Base-by-base conservation (phyloP, 768 basidiomycete species). In the Phylloporus rhodoxanthus region DNA sequence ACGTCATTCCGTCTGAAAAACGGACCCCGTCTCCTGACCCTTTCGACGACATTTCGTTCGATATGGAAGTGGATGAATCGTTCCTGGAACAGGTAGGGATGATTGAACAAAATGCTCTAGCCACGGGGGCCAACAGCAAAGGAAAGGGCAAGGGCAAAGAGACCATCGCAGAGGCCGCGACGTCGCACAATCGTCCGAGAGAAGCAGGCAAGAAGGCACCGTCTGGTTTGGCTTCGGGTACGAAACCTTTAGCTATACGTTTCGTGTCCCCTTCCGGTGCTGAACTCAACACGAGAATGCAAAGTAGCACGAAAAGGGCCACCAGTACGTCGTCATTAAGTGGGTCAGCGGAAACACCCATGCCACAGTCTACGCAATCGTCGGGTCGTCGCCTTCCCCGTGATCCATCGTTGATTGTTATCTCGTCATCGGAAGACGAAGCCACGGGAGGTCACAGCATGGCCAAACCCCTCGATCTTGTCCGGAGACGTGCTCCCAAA, bases 41-140 rank as follows among this genome's bases (percentile, higher is more conserved):
- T 17, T 68, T 55, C 48, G 70, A 68, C 41, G 67, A 69, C 50
- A 69, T 72, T 26, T 58, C 66, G 23, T 61, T 68, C 36, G 66
- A 66, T 29, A 56, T 69, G 57, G 65, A 65, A 11, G 56, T 74
- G 38, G 67, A 72, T 41, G 74, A 70, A 5, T 66, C 57, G 11
- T 69, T 78, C 50, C 60, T 76, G 19, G 71, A 68, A 53, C 70
- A 72, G 51, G 57, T 63, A 48, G 67, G 64, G 29, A 55, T 54
- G 57, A 58, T 61, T 29, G 62, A 66, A 53, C 52, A 53, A 39
- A 54, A 56, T 20, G 58, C 53, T 17, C 49, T 62, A 14, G 43
- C 42, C 20, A 47, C 49, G 4, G 42, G 36, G 9, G 21, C 52
- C 37, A 54, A 47, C 29, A 47, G 41, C 46, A 62, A 55, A n/a